Evolutionary conservation across 768 basidiomycete species (phyloP), one percentile per base, ranked within the genome.

Genomic region (Tulasnella sp.): DNA sequence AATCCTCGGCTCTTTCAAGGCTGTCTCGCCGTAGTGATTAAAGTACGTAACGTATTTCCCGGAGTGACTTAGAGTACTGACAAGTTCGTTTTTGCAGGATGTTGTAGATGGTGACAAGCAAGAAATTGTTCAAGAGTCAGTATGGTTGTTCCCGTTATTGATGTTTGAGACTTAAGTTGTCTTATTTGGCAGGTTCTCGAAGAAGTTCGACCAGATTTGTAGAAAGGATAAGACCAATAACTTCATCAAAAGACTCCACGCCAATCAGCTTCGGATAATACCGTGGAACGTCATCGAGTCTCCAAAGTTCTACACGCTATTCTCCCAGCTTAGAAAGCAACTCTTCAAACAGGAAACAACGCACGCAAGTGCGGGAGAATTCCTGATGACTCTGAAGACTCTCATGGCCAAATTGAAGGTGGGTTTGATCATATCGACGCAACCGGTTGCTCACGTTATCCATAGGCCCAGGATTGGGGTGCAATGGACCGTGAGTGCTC

Each of bases 251-350:
- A 77, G 74, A 1, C 73, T 84, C 4, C 83, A 84, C 60, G 72
- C 73, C 0, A 82, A 82, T 1, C 73, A 73, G 53, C 64, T 84
- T 4, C 73, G 72, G 38, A 83, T 84, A 15, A 74, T 83, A 11
- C 83, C 82, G 3, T 84, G 83, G 83, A 82, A 81, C 0, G 80
- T 84, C 47, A 83, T 84, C 32, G 79, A 81, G 64, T 82, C 82
- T 0, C 74, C 68, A 45, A 75, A 80, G 23, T 84, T 84, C 65
- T 84, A 84, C 61, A 71, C 67, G 2, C 64, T 82, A n/a, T 82
- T 84, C 56, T 71, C 72, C 0, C 66, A 69, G 0, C 62, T 84
- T 30, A 80, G 78, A 62, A 70, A 68, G 51, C 69, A 70, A 2
- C 66, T 84, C 4, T 78, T 83, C 61, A 70, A 72, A 47, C 80